Evolutionary conservation across 768 basidiomycete genomes (phyloP).

Genomic region (Tulasnella sp.): DNA sequence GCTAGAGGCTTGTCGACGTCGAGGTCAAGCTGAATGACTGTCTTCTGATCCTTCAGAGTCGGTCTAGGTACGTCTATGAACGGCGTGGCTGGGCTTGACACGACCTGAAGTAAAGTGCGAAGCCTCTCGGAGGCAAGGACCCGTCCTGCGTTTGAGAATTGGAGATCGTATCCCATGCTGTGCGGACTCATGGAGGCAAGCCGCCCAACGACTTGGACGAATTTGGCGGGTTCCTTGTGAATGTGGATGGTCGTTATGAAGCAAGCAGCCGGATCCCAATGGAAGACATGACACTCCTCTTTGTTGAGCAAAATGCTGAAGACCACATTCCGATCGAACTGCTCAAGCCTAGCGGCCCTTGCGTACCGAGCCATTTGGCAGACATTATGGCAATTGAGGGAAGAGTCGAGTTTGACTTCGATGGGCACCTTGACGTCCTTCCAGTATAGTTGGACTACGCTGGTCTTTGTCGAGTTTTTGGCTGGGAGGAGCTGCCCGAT

Average conservation of each 20-base stretch:
- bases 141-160: background rate
- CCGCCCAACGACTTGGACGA: background rate
- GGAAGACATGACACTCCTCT: background rate
- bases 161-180: background rate
- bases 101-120: background rate
- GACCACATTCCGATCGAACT: background rate
- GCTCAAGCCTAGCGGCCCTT: background rate
- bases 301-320: background rate
- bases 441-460: background rate
- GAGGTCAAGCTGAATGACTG: background rate
- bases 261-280: background rate
- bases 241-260: background rate
- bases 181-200: background rate
- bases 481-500: background rate
- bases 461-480: background rate
- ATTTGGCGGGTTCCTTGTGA: background rate
- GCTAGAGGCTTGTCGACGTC: background rate
- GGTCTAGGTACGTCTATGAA: background rate
- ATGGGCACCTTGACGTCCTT: background rate
- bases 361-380: background rate
- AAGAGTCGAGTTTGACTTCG: background rate
- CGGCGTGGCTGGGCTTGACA: background rate
- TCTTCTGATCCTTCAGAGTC: background rate
- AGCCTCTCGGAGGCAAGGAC: background rate
- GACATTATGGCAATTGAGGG: background rate